Percentiles rank a stretch among this genome's conserved stretches.
These are phyloP conservation scores for Acanthamoeba culbertsoni DNA, from an alignment of 208 protist genomes.

Conservation along the genomic window DNA sequence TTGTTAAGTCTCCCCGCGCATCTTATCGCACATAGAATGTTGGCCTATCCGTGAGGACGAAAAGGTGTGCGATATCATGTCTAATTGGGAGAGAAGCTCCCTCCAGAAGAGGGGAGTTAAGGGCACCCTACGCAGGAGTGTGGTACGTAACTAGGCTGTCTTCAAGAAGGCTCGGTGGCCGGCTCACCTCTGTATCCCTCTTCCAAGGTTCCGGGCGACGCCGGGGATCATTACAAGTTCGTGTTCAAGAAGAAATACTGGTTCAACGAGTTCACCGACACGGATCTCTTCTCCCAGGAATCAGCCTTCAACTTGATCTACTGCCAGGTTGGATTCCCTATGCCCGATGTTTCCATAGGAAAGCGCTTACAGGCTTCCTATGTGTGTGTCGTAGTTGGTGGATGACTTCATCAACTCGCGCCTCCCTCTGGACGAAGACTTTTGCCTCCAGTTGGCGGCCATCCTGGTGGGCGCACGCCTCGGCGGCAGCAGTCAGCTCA, in stretches of 20 bases:
- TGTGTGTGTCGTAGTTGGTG: not conserved
- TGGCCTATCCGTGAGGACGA: not conserved
- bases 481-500: not conserved
- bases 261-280: conserved; percentile 44
- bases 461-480: not conserved
- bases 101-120: not conserved
- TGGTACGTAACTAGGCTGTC: not conserved
- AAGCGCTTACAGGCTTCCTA: not conserved
- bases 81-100: not conserved
- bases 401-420: conserved; percentile 47
- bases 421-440: not conserved
- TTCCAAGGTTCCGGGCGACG: no score
- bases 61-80: conserved; percentile 40
- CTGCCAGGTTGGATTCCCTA: not conserved
- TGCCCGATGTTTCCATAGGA: not conserved
- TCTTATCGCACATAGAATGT: not conserved
- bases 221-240: not conserved
- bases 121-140: not conserved
- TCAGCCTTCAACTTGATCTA: conserved; percentile 19
- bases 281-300: not conserved
- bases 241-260: conserved; percentile 56
- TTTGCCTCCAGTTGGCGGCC: not conserved
- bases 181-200: no score
- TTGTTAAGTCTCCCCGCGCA: no score
- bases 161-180: no score